Conservation (phyloP, 495 filamentous ascomycete species). For the Staphylotrichum tortipilum region DNA sequence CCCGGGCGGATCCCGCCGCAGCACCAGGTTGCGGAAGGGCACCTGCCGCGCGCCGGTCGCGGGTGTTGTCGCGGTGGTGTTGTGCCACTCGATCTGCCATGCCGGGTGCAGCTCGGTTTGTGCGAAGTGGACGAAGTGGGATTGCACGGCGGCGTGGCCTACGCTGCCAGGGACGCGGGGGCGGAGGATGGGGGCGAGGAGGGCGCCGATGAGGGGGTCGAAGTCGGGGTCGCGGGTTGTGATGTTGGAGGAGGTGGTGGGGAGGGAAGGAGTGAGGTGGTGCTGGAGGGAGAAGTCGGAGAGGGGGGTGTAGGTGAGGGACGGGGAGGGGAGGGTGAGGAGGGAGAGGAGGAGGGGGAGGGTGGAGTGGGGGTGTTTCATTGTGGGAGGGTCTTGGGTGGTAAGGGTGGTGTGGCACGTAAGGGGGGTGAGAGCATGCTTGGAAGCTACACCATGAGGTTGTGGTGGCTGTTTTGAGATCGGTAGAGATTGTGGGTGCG, state of each 20-base stretch:
- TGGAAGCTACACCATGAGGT: too few relatives aligned
- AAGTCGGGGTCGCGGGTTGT: slow-evolving; percentile 54
- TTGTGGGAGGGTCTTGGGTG: background rate
- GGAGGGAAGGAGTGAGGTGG: background rate
- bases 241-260: background rate
- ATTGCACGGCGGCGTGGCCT: slow-evolving; percentile 49
- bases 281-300: slow-evolving; percentile 2
- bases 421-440: background rate
- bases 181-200: slow-evolving; percentile 84
- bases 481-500: too few relatives aligned
- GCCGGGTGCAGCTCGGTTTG: slow-evolving; percentile 52
- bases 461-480: too few relatives aligned
- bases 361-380: background rate
- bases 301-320: slow-evolving; percentile 8
- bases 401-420: background rate
- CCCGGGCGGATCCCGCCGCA: slow-evolving; percentile 86
- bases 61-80: slow-evolving; percentile 76
- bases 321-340: background rate
- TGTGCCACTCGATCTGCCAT: slow-evolving; percentile 77
- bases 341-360: background rate
- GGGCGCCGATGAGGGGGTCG: slow-evolving; percentile 60
- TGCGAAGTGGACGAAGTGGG: slow-evolving; percentile 82
- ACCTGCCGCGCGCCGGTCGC: slow-evolving; percentile 56
- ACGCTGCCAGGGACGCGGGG: slow-evolving; percentile 82
- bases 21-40: slow-evolving; percentile 80